A percentile compares a stretch with the other conserved stretches of the same genome.
Conservation (phyloP, 768 basidiomycete species). For the Strobilomyces dryophilus region DNA sequence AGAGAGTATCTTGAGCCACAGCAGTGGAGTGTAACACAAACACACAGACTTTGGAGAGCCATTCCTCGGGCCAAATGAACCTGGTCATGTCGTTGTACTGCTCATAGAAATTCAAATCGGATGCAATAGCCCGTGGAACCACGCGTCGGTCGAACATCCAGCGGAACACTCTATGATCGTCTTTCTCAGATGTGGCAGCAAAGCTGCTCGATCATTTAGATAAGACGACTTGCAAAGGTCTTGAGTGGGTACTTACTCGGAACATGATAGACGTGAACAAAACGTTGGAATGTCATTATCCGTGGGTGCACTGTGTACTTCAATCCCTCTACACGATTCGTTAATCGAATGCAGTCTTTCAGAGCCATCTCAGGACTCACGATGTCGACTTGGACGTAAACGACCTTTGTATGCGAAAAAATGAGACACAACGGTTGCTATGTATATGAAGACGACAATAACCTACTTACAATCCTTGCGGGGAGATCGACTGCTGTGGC, state of each 20-base stretch:
- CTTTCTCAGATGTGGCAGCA: constrained; percentile 1
- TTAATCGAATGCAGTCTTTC: background rate
- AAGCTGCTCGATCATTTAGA: background rate
- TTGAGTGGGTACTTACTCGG: background rate
- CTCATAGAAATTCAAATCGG: background rate
- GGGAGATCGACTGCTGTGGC: too few relatives aligned
- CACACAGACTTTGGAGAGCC: constrained; percentile 1
- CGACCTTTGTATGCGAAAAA: background rate
- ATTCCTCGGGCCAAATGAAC: constrained; percentile 9
- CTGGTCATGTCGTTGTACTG: constrained; percentile 1
- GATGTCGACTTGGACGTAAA: background rate
- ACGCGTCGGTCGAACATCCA: constrained; percentile 13
- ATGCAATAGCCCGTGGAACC: constrained; percentile 1
- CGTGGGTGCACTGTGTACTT: background rate
- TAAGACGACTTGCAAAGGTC: background rate
- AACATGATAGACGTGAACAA: background rate
- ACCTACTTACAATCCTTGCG: too few relatives aligned
- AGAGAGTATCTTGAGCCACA: too few relatives aligned
- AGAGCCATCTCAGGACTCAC: background rate
- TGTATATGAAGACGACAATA: too few relatives aligned
- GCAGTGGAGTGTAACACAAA: too few relatives aligned
- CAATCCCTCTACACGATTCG: background rate
- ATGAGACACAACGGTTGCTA: too few relatives aligned
- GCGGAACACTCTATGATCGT: background rate
- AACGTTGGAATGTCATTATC: background rate